Evolutionary conservation across 805 yeast species (phyloP).

Genomic region (Starmerella stigmatis): DNA sequence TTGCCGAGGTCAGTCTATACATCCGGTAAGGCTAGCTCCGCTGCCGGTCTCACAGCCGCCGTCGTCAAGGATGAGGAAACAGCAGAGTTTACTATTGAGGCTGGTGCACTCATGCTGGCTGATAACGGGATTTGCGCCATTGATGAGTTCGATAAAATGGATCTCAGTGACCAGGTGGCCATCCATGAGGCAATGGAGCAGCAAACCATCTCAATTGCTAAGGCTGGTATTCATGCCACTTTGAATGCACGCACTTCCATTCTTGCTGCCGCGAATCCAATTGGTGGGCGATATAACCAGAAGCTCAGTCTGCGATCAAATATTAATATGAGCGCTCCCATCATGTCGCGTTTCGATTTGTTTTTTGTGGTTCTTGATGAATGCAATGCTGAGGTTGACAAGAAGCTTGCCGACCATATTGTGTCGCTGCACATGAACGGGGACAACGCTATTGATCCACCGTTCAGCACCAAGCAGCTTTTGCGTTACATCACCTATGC

Average conservation of each 20-base stretch:
- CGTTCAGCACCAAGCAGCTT: constrained; percentile 78
- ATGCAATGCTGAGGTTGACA: constrained; percentile 81
- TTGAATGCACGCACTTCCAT: constrained; percentile 93
- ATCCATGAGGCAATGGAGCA: constrained; percentile 99
- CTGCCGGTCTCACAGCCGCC: constrained; percentile 97
- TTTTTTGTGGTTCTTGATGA: constrained; percentile 93
- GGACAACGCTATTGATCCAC: constrained; percentile 83
- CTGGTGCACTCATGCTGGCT: constrained; percentile 97
- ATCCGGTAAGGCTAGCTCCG: constrained; percentile 96
- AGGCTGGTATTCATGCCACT: constrained; percentile 98
- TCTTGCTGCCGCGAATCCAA: constrained; percentile 97
- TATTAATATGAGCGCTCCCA: constrained; percentile 92
- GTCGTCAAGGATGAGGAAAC: constrained; percentile 95
- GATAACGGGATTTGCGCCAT: constrained; percentile 98
- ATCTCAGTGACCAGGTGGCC: constrained; percentile 87
- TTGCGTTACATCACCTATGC: constrained; percentile 85
- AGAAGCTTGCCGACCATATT: constrained; percentile 83
- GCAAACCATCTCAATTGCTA: constrained; percentile 95
- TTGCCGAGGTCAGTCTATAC: constrained; percentile 93
- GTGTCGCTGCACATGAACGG: constrained; percentile 84
- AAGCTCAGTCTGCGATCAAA: constrained; percentile 75
- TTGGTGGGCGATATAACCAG: constrained; percentile 92
- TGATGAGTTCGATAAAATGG: constrained; percentile 98
- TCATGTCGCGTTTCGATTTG: constrained; percentile 94
- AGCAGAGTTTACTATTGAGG: constrained; percentile 94